Conservation (phyloP, 2,329 filamentous ascomycete genomes). For the Sodiomyces alkalinus region DNA sequence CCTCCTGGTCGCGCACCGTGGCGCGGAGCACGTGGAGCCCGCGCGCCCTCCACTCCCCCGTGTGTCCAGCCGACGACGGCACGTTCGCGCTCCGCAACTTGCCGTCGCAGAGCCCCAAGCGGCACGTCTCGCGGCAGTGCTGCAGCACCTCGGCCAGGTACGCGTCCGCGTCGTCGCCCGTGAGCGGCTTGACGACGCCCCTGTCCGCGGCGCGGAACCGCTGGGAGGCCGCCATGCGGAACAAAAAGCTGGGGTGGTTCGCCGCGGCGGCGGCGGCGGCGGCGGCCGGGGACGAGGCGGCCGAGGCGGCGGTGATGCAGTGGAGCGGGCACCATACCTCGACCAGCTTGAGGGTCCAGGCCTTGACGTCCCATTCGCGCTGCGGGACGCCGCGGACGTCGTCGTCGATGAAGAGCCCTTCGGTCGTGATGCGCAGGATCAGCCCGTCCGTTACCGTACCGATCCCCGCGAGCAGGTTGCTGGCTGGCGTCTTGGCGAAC, state of each 20-base stretch:
- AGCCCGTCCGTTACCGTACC: slow-evolving; percentile 82
- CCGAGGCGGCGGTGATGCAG: slow-evolving; percentile 31
- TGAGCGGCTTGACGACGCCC: slow-evolving; percentile 34
- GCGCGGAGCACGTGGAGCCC: slow-evolving; percentile 48
- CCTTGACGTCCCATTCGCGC: slow-evolving; percentile 96
- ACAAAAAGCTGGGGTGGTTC: slow-evolving; percentile 27
- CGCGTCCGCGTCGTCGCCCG: slow-evolving; percentile 50
- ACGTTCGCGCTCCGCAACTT: slow-evolving; percentile 28
- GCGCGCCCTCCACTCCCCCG: slow-evolving; percentile 37
- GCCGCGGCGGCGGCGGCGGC: slow-evolving; percentile 18
- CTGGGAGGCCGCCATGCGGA: slow-evolving; percentile 27
- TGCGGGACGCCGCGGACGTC: slow-evolving; percentile 84
- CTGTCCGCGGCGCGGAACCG: slow-evolving; percentile 31
- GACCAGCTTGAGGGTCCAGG: slow-evolving; percentile 87
- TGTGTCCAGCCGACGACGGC: slow-evolving; percentile 24
- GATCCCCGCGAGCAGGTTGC: slow-evolving; percentile 72
- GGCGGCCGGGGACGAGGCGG: slow-evolving; percentile 22
- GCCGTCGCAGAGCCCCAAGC: slow-evolving; percentile 32
- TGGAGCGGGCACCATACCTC: slow-evolving; percentile 73
- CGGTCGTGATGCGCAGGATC: slow-evolving; percentile 80
- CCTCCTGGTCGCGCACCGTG: slow-evolving; percentile 49
- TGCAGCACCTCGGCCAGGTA: slow-evolving; percentile 47
- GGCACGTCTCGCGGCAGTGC: slow-evolving; percentile 50
- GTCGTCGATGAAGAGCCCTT: slow-evolving; percentile 94
- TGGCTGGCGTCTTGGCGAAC: slow-evolving; percentile 77